Conservation (phyloP, 768 basidiomycete genomes). For the Podaxis pistillaris region DNA sequence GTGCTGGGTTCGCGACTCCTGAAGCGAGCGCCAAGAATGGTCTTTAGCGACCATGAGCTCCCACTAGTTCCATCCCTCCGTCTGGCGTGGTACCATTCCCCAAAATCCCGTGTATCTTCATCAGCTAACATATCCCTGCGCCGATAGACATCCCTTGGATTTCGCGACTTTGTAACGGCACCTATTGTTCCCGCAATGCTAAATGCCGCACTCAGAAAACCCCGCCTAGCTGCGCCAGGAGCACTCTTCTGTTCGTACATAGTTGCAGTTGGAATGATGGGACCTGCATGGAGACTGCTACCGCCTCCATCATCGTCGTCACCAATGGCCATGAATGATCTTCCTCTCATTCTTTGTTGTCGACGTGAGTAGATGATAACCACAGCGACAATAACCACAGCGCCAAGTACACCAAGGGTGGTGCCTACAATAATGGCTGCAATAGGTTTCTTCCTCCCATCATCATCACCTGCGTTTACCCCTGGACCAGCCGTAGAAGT, state of each 20-base stretch:
- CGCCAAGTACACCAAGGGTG: conserved; percentile 56
- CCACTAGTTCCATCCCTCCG: conserved; percentile 39
- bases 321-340: conserved; percentile 27
- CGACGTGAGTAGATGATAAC: conserved; percentile 46
- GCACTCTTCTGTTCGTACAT: conserved; percentile 18
- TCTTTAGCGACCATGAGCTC: conserved; percentile 56
- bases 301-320: conserved; percentile 24
- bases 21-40: conserved; percentile 37
- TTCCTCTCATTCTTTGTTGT: conserved; percentile 21
- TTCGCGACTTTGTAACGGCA: conserved; percentile 26
- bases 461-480: conserved; percentile 15
- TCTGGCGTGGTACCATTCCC: conserved; percentile 34
- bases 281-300: conserved; percentile 13
- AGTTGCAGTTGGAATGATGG: conserved; percentile 30
- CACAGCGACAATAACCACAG: conserved; percentile 41
- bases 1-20: conserved; percentile 41
- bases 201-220: conserved; percentile 18
- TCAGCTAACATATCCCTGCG: conserved; percentile 78
- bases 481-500: conserved; percentile 23
- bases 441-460: conserved; percentile 20
- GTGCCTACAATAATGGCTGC: conserved; percentile 62
- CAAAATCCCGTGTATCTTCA: conserved; percentile 63
- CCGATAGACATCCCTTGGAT: conserved; percentile 24
- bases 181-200: conserved; percentile 34
- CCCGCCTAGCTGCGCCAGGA: conserved; percentile 8